phyloP scores from a whole-genome alignment of 257 asterid species.

The Capsicum chinense region DNA sequence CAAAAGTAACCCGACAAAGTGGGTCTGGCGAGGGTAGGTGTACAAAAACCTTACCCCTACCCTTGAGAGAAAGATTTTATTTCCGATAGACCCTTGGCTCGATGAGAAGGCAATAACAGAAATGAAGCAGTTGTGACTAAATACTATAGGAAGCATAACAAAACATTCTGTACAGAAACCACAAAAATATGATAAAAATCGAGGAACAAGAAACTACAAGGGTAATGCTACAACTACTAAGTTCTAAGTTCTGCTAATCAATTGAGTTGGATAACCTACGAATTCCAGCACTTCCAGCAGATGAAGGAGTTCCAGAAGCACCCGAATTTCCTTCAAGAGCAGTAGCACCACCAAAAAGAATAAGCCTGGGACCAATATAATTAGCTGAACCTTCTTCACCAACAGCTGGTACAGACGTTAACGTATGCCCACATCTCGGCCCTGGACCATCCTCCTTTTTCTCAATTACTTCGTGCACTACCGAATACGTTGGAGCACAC shows the following conservation, averaged over 20 bases:
- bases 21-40: too few species aligned
- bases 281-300: conserved; percentile 97
- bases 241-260: neutral
- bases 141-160: too few species aligned
- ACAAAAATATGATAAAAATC: too few species aligned
- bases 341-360: conserved; percentile 96
- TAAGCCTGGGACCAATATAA: conserved; percentile 85
- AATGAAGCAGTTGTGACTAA: too few species aligned
- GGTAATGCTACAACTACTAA: too few species aligned
- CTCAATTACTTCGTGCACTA: conserved; percentile 76
- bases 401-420: conserved; percentile 94
- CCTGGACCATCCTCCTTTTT: conserved; percentile 99
- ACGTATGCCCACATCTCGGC: conserved; percentile 94
- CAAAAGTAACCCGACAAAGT: neutral
- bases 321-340: conserved; percentile 97
- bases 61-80: too few species aligned
- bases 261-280: conserved; percentile 42
- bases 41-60: too few species aligned
- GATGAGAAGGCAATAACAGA: too few species aligned
- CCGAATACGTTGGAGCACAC: conserved; percentile 84
- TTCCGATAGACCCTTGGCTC: neutral
- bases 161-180: too few species aligned
- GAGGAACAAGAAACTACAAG: too few species aligned
- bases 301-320: conserved; percentile 92
- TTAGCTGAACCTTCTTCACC: conserved; percentile 92